Evolutionary conservation across 441 rosid species (phyloP).

Genomic region (Corymbia calophylla): DNA sequence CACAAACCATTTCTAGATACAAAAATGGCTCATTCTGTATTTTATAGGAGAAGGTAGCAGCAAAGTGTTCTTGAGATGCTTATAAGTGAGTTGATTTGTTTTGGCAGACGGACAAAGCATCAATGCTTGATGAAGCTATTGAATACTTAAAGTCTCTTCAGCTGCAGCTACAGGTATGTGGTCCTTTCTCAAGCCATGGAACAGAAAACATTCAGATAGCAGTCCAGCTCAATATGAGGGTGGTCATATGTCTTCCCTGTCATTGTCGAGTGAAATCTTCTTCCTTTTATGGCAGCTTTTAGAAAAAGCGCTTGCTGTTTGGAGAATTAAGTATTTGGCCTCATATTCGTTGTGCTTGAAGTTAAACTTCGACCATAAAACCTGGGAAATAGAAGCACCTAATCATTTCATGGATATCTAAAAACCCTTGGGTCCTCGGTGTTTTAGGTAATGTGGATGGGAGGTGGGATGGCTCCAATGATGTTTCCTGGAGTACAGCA

Average conservation of each 20-base stretch:
- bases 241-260: background rate
- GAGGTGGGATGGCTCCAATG: conserved; percentile 62
- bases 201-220: background rate
- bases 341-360: background rate
- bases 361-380: background rate
- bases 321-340: background rate
- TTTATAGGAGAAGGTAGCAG: background rate
- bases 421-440: background rate
- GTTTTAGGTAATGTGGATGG: conserved; percentile 66
- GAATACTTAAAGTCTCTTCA: conserved; percentile 76
- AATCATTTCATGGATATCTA: background rate
- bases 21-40: background rate
- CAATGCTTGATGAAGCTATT: conserved; percentile 77
- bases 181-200: background rate
- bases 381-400: background rate
- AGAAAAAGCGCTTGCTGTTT: background rate
- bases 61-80: background rate
- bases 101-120: conserved; percentile 68
- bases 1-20: background rate
- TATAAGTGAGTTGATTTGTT: background rate
- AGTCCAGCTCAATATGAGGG: background rate
- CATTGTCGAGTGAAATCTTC: background rate
- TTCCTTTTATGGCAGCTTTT: background rate
- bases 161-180: conserved; percentile 55
- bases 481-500: conserved; percentile 61